phyloP scores from a whole-genome alignment of 768 basidiomycete species.

The Chalciporus sphaerocephalus region DNA sequence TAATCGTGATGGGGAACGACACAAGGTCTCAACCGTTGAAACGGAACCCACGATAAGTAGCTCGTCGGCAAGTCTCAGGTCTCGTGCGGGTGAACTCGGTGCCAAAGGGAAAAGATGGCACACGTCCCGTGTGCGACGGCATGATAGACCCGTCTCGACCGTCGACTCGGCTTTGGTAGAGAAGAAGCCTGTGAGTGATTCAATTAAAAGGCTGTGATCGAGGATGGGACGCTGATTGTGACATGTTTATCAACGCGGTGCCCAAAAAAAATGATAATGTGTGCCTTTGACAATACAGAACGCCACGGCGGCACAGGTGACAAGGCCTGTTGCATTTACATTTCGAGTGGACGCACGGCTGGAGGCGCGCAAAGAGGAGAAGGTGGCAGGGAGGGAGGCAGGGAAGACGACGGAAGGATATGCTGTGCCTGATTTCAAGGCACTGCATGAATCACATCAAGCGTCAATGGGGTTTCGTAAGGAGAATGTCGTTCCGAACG shows the following conservation, averaged over 20 bases:
- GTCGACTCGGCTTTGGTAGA: constrained; percentile 24
- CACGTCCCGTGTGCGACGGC: constrained; percentile 1
- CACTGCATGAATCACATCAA: constrained; percentile 46
- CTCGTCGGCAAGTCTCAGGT: constrained; percentile 4
- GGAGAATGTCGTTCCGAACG: constrained; percentile 42
- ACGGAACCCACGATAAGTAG: neutral
- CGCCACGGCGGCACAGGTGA: constrained; percentile 33
- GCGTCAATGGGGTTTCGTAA: constrained; percentile 38
- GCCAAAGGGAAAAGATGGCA: neutral
- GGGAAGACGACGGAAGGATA: constrained; percentile 18
- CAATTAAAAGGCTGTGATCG: constrained; percentile 20
- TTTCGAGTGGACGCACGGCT: constrained; percentile 49
- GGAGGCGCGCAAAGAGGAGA: constrained; percentile 43
- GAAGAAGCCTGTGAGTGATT: constrained; percentile 31
- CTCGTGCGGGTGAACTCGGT: constrained; percentile 1
- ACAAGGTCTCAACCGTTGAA: constrained; percentile 1
- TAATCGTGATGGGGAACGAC: constrained; percentile 7
- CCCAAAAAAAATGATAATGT: constrained; percentile 8
- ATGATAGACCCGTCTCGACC: constrained; percentile 17
- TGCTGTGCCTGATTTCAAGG: constrained; percentile 51
- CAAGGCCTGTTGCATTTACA: constrained; percentile 49
- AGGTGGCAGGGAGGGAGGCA: constrained; percentile 24
- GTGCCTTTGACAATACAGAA: constrained; percentile 20
- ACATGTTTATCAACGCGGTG: no score
- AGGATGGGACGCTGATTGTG: constrained; percentile 25